These are phyloP conservation scores for Hyphopichia fennica DNA, from an alignment of 1,139 yeast species.

Conservation along the genomic window DNA sequence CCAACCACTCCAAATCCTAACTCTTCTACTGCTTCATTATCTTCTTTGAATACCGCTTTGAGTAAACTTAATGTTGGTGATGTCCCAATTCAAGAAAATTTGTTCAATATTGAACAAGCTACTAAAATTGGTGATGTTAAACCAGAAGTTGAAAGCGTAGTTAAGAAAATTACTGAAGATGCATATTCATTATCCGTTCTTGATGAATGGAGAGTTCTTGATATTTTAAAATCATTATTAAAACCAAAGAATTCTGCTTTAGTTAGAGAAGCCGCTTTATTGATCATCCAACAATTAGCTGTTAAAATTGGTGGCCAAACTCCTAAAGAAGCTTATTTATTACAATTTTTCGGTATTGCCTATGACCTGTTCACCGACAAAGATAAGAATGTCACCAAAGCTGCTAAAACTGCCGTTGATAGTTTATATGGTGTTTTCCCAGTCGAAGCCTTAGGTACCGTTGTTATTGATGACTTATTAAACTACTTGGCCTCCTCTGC, in stretches of 20 bases:
- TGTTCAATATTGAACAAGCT: constrained; percentile 57
- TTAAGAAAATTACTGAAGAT: constrained; percentile 42
- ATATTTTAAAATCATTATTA: constrained; percentile 60
- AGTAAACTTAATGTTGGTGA: constrained; percentile 55
- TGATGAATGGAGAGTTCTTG: constrained; percentile 64
- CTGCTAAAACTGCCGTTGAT: constrained; percentile 73
- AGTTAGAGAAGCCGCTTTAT: constrained; percentile 72
- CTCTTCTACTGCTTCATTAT: constrained; percentile 65
- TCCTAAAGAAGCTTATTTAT: constrained; percentile 73
- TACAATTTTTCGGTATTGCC: constrained; percentile 55
- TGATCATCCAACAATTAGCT: constrained; percentile 68
- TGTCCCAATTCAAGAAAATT: constrained; percentile 66
- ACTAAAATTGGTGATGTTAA: constrained; percentile 65
- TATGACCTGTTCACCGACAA: constrained; percentile 78
- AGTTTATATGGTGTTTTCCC: constrained; percentile 70
- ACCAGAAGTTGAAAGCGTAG: constrained; percentile 57
- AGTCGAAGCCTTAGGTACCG: constrained; percentile 74
- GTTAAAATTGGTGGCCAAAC: constrained; percentile 64
- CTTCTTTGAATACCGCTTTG: constrained; percentile 70
- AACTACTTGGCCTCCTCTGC: constrained; percentile 75
- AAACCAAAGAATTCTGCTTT: constrained; percentile 75
- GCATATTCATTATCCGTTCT: constrained; percentile 50
- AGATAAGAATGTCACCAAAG: constrained; percentile 80
- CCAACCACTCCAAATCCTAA: constrained; percentile 37
- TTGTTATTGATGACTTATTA: constrained; percentile 61